Evolutionary conservation across 495 filamentous ascomycete genomes (phyloP), one percentile per base, ranked within the genome.

Genomic region (Xylaria nigripes): DNA sequence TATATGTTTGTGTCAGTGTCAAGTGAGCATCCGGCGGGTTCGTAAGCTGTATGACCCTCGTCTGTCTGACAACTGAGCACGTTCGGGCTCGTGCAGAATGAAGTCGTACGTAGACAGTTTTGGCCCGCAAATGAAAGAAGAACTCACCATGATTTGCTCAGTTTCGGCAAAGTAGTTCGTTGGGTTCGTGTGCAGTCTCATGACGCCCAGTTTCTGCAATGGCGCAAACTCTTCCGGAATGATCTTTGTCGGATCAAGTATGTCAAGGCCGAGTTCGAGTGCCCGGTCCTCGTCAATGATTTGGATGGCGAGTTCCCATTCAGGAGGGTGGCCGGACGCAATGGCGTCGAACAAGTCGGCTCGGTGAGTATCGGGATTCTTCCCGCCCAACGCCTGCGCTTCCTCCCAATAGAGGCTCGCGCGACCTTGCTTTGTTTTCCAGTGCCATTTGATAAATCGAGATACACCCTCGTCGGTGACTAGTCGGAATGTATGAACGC

Each of bases 161-260:
- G 84, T 86, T 65, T 89, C 86, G 9, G 86, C 85, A 64, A 90
- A 90, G 73, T 85, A 90, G 69, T 90, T 89, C 27, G 65, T 72
- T 0, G 84, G 81, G 68, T 90, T 90, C 32, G 72, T 79, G 70
- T 89, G 80, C 38, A 90, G 67, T 32, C 78, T 80, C 72, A 90
- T 72, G 56, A 82, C 78, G 45, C 86, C 86, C 22, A 90, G 65
- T 18, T 70, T 74, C 10, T 78, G 81, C 46, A 89, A 71, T 9
- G 87, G 86, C 3, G 80, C 84, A n/a, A 75, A 49, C 63, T 90
- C 84, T 54, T 87, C 80, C 0, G 86, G 87, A 6, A 89, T 74
- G 58, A 90, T 79, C 72, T 89, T 89, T 55, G 87, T 90, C 7
- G 85, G 80, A 60, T 90, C 87, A 8, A 89, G 67, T 29, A 90